Percentiles rank a stretch among this genome's conserved stretches.
These are phyloP conservation scores for Neurospora sp. DNA, from an alignment of 495 filamentous ascomycete genomes.

Conservation along the genomic window DNA sequence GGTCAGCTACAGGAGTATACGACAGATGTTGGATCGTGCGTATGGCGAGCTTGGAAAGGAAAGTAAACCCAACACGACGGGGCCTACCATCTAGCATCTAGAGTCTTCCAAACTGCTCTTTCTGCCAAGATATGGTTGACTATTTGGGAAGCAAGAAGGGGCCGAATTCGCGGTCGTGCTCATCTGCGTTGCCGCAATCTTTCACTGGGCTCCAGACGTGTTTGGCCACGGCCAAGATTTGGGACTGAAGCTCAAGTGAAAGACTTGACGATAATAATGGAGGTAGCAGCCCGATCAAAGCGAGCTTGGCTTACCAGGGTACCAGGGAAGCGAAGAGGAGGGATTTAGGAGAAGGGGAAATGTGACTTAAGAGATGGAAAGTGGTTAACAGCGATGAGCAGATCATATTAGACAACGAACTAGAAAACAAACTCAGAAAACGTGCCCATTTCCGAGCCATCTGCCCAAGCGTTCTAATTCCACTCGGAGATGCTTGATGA, in stretches of 20 bases:
- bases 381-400: background rate
- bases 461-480: background rate
- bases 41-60: constrained; percentile 69
- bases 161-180: too few relatives aligned
- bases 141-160: too few relatives aligned
- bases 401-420: background rate
- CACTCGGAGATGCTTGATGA: background rate
- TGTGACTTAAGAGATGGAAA: background rate
- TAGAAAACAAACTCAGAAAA: background rate
- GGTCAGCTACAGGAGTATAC: constrained; percentile 78
- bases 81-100: constrained; percentile 1
- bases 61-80: constrained; percentile 20
- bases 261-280: background rate
- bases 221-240: background rate
- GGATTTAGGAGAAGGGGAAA: background rate
- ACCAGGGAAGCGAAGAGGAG: background rate
- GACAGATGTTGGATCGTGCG: constrained; percentile 65
- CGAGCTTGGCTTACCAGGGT: background rate
- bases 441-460: background rate
- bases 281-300: background rate
- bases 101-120: constrained; percentile 31
- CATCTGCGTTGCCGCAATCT: too few relatives aligned
- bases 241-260: background rate
- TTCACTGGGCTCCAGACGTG: background rate
- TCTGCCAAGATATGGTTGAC: constrained; percentile 19